phyloP scores from a whole-genome alignment of 2,329 filamentous ascomycete genomes.

The Claviceps sp. region DNA sequence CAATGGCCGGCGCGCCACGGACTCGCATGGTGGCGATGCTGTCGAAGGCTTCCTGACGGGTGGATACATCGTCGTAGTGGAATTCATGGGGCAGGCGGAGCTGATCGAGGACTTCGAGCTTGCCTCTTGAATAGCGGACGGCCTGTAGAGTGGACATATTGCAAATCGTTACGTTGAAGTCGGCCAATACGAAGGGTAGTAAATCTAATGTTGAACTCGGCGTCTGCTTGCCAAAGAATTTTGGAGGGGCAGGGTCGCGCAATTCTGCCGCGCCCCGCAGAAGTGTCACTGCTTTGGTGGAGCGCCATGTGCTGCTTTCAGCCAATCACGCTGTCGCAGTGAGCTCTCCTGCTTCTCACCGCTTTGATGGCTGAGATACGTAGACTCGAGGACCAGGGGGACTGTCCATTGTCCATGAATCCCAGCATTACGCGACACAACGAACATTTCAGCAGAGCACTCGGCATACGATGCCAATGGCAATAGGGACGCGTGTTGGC shows the following conservation, averaged over 20 bases:
- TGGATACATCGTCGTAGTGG: slow-evolving; percentile 60
- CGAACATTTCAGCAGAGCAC: slow-evolving; percentile 1
- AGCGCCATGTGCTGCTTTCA: neutral
- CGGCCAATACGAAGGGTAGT: too few species aligned
- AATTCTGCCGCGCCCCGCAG: slow-evolving; percentile 20
- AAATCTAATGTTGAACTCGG: neutral
- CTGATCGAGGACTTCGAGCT: slow-evolving; percentile 68
- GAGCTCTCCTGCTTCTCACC: neutral
- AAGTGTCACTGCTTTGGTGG: slow-evolving; percentile 7
- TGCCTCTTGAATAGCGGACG: slow-evolving; percentile 61
- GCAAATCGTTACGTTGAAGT: too few species aligned
- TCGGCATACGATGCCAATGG: slow-evolving; percentile 15
- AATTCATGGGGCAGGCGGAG: slow-evolving; percentile 70
- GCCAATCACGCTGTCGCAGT: neutral
- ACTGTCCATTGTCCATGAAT: neutral
- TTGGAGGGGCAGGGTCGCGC: neutral
- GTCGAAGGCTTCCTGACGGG: slow-evolving; percentile 63
- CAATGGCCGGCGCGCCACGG: slow-evolving; percentile 80
- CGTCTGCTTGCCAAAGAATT: slow-evolving; percentile 10
- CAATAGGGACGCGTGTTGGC: slow-evolving; percentile 16
- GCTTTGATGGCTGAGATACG: neutral
- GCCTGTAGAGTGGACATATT: slow-evolving; percentile 54
- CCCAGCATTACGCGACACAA: too few species aligned
- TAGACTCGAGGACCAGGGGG: neutral
- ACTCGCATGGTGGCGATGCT: slow-evolving; percentile 71